Conservation (phyloP, 495 filamentous ascomycete species). For the Aspergillus hancockii region DNA sequence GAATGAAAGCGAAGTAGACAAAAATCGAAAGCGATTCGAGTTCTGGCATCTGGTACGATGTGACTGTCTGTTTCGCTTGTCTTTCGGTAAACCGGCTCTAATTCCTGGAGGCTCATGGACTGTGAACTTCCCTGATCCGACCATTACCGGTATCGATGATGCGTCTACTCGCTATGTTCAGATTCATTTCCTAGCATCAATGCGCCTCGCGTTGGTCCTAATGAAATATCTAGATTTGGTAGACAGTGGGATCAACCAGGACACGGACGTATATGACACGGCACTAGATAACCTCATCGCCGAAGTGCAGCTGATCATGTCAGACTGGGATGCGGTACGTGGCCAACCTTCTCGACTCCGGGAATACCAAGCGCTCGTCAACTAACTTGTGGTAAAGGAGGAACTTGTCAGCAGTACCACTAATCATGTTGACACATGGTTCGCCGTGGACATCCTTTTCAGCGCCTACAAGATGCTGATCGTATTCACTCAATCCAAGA, state of each 20-base stretch:
- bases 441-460: conserved; percentile 23
- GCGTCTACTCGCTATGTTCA: conserved; percentile 20
- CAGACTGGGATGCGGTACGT: conserved; percentile 20
- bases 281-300: conserved; percentile 13
- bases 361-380: background rate
- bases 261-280: conserved; percentile 10
- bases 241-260: background rate
- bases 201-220: conserved; percentile 20
- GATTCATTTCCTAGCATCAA: conserved; percentile 29
- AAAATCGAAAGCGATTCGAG: conserved; percentile 26
- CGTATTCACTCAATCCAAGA: conserved; percentile 21
- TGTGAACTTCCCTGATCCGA: conserved; percentile 26
- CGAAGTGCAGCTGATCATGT: conserved; percentile 20
- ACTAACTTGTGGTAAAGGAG: conserved; percentile 13
- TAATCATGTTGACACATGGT: conserved; percentile 21
- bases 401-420: conserved; percentile 17
- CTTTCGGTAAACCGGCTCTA: conserved; percentile 20
- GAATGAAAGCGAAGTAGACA: conserved; percentile 11
- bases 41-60: conserved; percentile 26
- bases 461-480: conserved; percentile 26
- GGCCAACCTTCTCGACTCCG: background rate
- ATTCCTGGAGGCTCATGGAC: conserved; percentile 23
- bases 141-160: conserved; percentile 20
- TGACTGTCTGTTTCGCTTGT: conserved; percentile 23
- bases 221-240: conserved; percentile 21